Evolutionary conservation across 2,329 filamentous ascomycete species (phyloP).

Genomic region (Stenocarpella maydis): DNA sequence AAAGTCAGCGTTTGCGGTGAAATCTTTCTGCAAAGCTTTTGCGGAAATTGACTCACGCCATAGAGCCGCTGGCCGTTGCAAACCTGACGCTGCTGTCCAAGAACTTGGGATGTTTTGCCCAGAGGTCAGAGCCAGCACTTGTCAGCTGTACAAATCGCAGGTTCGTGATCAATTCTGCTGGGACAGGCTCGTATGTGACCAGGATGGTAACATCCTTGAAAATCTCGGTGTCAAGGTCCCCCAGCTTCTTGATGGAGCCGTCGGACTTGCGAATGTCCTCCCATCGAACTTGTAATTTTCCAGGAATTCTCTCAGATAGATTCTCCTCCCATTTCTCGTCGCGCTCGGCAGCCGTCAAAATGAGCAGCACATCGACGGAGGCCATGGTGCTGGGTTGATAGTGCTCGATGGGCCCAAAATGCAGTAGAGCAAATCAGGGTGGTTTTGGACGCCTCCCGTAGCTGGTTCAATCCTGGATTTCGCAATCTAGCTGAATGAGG

Average conservation of each 20-base stretch:
- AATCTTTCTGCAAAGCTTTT: not conserved
- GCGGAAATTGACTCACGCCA: conserved; percentile 44
- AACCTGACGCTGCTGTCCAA: conserved; percentile 45
- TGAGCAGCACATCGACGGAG: conserved; percentile 20
- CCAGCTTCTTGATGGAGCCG: conserved; percentile 35
- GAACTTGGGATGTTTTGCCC: conserved; percentile 45
- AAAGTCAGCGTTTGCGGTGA: not conserved
- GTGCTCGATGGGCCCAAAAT: not conserved
- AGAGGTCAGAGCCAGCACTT: conserved; percentile 51
- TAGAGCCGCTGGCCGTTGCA: conserved; percentile 47
- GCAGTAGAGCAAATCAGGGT: not conserved
- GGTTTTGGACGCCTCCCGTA: not conserved
- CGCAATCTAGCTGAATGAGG: not conserved
- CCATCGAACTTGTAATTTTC: conserved; percentile 45
- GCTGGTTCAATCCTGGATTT: not conserved
- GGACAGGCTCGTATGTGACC: conserved; percentile 44
- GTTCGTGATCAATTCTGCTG: conserved; percentile 41
- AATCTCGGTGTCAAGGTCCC: conserved; percentile 41
- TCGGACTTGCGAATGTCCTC: conserved; percentile 37
- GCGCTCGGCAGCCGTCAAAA: conserved; percentile 19
- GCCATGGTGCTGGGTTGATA: not conserved
- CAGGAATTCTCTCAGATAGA: conserved; percentile 5
- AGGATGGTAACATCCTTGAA: conserved; percentile 50
- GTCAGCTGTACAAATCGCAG: conserved; percentile 51
- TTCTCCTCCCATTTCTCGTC: conserved; percentile 26